Percentiles rank a stretch among this genome's conserved stretches.
phyloP scores from a whole-genome alignment of 306 rosid genomes.

The Prunus mume region DNA sequence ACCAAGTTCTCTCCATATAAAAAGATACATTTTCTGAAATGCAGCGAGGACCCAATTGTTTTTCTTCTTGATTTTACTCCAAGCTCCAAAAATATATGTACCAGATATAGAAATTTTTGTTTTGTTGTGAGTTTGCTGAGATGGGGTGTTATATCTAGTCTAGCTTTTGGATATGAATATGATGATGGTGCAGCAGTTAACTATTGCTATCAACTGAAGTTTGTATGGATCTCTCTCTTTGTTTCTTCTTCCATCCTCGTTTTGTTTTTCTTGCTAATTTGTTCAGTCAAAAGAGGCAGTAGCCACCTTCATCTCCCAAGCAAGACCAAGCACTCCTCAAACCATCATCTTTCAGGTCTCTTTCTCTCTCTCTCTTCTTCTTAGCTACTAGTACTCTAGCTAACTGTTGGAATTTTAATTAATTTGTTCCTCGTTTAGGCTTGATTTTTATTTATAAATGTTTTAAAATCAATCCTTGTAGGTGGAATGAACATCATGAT shows the following conservation, averaged over 20 bases:
- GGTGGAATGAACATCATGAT: slow-evolving; percentile 38
- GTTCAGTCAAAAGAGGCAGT: slow-evolving; percentile 27
- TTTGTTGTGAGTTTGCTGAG: slow-evolving; percentile 16
- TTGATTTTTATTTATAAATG: not conserved
- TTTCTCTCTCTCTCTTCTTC: not conserved
- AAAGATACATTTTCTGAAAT: not conserved
- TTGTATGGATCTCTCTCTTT: slow-evolving; percentile 41
- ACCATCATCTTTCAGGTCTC: slow-evolving; percentile 3
- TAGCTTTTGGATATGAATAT: not conserved
- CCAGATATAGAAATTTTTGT: not conserved
- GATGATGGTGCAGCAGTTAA: slow-evolving; percentile 55
- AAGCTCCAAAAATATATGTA: not conserved
- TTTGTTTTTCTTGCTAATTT: slow-evolving; percentile 25
- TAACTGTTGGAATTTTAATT: not conserved
- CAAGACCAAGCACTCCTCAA: not conserved
- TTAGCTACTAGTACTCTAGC: too few relatives aligned
- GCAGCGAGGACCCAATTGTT: too few relatives aligned
- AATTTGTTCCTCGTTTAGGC: not conserved
- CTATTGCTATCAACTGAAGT: slow-evolving; percentile 47
- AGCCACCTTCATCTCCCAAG: not conserved
- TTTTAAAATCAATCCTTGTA: slow-evolving; percentile 22
- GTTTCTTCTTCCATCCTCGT: slow-evolving; percentile 23
- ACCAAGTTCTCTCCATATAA: slow-evolving; percentile 28
- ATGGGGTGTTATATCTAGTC: slow-evolving; percentile 3
- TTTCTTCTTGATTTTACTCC: not conserved